Base-by-base conservation (phyloP, 768 basidiomycete species). In the Trametes sanguinea region DNA sequence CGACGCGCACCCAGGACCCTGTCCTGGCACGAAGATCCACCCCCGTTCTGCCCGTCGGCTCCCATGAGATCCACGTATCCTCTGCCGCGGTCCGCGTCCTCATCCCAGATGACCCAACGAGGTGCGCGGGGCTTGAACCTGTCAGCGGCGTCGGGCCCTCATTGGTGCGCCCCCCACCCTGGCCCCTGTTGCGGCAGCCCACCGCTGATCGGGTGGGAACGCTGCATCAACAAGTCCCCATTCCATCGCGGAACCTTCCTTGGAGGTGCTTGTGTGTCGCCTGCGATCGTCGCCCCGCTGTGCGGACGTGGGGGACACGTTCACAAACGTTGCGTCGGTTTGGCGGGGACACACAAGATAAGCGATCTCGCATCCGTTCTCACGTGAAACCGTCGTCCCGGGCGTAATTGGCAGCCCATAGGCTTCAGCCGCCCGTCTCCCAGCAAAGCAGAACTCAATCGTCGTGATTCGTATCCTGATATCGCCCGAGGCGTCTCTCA, bases 51-150 rank as follows among this genome's bases (percentile, higher is more conserved):
- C 54, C 10, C 42, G 27, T 17, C 47, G 61, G 61, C 61, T 62
- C 61, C 61, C 61, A 62, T 62, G 61, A 62, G 61, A 62, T 62
- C 42, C 43, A 5, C 13, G 8, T 32, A 14, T 17, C 50, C 40
- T 46, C 48, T 48, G 11, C 40, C 54, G 48, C 46, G 54, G 54
- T n/a, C 48, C 61, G 47, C 14, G 17, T 43, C 48, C 30, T 51
- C 9, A 45, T 51, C 17, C 48, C 61, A 55, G 51, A 54, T 44
- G 54, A 45, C 61, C 42, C 53, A 48, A 50, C 48, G 40, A 45
- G n/a, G 54, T 22, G 32, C 61, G 54, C 61, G 61, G 61, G 40
- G 30, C 61, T 35, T 32, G 54, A 51, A 44, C 42, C 8, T 39
- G 47, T 42, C n/a, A 5, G 54, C 29, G 42, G 6, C 16, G 4